phyloP scores from a whole-genome alignment of 345 rosid genomes.

The Arabidopsis suecica region DNA sequence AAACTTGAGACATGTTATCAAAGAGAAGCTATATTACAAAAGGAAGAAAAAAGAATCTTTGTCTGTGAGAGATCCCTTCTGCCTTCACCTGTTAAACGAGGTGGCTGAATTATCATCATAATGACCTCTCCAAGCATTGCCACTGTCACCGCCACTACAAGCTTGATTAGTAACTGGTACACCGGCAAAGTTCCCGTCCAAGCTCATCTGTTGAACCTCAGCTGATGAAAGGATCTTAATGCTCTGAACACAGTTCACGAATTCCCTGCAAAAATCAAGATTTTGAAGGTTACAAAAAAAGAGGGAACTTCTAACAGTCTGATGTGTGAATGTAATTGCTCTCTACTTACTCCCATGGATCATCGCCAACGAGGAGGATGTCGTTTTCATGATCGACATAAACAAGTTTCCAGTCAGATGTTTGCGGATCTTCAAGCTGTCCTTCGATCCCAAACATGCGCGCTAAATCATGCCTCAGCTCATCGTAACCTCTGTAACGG shows the following conservation, averaged over 20 bases:
- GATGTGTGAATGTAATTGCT: neutral
- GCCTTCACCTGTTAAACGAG: conserved; percentile 68
- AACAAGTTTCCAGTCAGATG: conserved; percentile 95
- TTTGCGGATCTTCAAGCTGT: conserved; percentile 93
- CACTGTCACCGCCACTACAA: conserved; percentile 81
- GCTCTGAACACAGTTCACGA: conserved; percentile 82
- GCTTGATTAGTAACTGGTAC: conserved; percentile 71
- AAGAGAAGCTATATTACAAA: conserved; percentile 34
- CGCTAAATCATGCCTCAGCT: conserved; percentile 84
- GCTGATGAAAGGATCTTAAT: conserved; percentile 80
- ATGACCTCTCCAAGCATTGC: conserved; percentile 83
- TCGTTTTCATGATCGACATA: conserved; percentile 95
- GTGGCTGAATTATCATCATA: conserved; percentile 78
- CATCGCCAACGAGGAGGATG: conserved; percentile 94
- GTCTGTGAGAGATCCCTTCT: conserved; percentile 19
- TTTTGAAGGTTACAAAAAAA: neutral
- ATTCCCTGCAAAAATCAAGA: conserved; percentile 65
- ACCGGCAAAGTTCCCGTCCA: conserved; percentile 76
- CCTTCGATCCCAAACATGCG: conserved; percentile 98
- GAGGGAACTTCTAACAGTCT: conserved; percentile 4
- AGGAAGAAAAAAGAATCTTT: conserved; percentile 29
- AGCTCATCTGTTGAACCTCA: conserved; percentile 90
- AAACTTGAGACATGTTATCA: conserved; percentile 34
- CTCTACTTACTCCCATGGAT: conserved; percentile 93
- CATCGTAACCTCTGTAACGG: conserved; percentile 83